phyloP scores from a whole-genome alignment of 1,284 basidiomycete genomes.

The Sanghuangporus sanghuang region DNA sequence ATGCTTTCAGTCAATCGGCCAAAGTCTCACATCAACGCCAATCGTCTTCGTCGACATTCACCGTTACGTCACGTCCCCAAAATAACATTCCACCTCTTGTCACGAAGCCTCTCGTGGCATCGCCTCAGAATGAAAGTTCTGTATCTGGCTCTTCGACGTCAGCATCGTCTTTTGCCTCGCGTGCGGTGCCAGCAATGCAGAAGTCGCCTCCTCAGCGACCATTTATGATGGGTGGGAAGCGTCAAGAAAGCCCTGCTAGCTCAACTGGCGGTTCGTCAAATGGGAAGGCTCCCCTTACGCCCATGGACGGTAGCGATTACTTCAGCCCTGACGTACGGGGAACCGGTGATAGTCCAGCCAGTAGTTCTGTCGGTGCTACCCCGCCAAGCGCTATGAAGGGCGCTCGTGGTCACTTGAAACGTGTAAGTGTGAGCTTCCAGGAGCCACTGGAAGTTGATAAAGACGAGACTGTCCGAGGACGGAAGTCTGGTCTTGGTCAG shows the following conservation, averaged over 20 bases:
- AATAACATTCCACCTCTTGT: slow-evolving; percentile 1
- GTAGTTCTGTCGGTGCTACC: slow-evolving; percentile 5
- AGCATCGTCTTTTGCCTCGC: background rate
- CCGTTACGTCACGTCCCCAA: slow-evolving; percentile 59
- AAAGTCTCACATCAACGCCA: slow-evolving; percentile 53
- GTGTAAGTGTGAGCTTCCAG: slow-evolving; percentile 17
- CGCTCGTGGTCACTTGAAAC: slow-evolving; percentile 12
- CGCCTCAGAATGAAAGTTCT: background rate
- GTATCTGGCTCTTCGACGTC: slow-evolving; percentile 3
- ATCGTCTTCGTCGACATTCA: slow-evolving; percentile 54
- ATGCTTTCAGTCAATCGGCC: background rate
- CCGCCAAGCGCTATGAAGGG: slow-evolving; percentile 18
- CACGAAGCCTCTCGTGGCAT: slow-evolving; percentile 2
- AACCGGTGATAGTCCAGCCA: slow-evolving; percentile 10
- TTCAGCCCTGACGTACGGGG: slow-evolving; percentile 13
- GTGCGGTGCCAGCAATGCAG: background rate
- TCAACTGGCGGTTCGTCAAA: slow-evolving; percentile 26
- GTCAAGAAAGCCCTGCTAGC: slow-evolving; percentile 23
- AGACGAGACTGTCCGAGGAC: slow-evolving; percentile 13
- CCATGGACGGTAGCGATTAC: slow-evolving; percentile 23
- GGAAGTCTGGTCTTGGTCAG: background rate
- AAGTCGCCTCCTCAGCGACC: background rate
- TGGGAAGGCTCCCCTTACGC: slow-evolving; percentile 25
- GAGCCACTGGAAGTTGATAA: slow-evolving; percentile 11
- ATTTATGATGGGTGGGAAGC: slow-evolving; percentile 10